Conservation (phyloP, 1,284 basidiomycete genomes). For the Cutaneotrichosporon mucoides region DNA sequence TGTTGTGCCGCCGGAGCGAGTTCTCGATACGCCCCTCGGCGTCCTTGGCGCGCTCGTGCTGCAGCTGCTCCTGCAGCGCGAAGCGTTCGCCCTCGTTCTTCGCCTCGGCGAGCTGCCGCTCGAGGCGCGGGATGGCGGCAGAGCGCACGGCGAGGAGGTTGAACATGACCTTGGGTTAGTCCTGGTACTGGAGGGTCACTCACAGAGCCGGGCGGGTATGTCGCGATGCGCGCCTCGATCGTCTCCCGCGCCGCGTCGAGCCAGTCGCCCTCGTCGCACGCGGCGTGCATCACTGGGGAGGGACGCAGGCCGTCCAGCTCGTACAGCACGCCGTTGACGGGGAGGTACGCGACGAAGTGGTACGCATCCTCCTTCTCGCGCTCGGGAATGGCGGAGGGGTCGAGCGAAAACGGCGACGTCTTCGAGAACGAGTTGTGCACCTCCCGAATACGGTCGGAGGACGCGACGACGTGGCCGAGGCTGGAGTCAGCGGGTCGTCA, state of each 20-base stretch:
- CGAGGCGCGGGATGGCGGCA: constrained; percentile 66
- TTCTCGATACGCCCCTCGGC: constrained; percentile 59
- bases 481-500: constrained; percentile 46
- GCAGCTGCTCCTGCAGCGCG: constrained; percentile 59
- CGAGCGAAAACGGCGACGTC: constrained; percentile 78
- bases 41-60: constrained; percentile 71
- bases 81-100: constrained; percentile 52
- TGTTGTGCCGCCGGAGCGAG: constrained; percentile 58
- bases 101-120: constrained; percentile 55
- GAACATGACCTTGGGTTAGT: constrained; percentile 61
- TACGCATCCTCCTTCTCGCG: constrained; percentile 83
- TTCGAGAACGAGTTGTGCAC: constrained; percentile 51
- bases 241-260: constrained; percentile 71
- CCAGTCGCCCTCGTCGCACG: constrained; percentile 64
- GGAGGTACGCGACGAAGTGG: constrained; percentile 87
- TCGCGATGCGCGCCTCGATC: constrained; percentile 76
- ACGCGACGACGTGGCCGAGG: constrained; percentile 30
- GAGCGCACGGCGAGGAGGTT: constrained; percentile 79
- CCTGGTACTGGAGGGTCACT: constrained; percentile 52
- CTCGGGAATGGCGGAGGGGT: constrained; percentile 54
- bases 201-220: constrained; percentile 78
- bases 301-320: constrained; percentile 85
- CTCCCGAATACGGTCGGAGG: constrained; percentile 10
- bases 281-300: constrained; percentile 71
- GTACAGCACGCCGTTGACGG: constrained; percentile 73